A percentile compares a stretch with the other conserved stretches of the same genome.
Evolutionary conservation across 2,329 filamentous ascomycete genomes (phyloP).

Genomic region (Pestalotiopsis fici): DNA sequence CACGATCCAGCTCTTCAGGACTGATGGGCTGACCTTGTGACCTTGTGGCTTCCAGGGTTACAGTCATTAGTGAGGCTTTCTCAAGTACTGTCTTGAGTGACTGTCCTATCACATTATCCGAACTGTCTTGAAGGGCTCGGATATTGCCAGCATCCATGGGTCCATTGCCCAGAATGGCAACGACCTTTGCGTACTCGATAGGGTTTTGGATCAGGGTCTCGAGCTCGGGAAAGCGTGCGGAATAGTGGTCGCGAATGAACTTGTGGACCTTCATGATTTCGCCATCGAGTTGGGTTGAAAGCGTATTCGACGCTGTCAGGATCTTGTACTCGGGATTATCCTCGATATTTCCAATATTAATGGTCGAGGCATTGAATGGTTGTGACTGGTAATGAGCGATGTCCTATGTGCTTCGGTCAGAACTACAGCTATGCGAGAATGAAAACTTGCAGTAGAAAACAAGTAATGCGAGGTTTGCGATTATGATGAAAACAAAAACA

Average conservation of each 20-base stretch:
- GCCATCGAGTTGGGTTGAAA: conserved; percentile 90
- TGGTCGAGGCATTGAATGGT: conserved; percentile 63
- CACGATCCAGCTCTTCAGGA: conserved; percentile 71
- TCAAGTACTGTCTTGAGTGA: conserved; percentile 82
- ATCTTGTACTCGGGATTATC: conserved; percentile 91
- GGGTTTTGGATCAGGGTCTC: conserved; percentile 89
- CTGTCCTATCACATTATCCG: conserved; percentile 75
- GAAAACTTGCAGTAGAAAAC: conserved; percentile 54
- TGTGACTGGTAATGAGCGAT: conserved; percentile 75
- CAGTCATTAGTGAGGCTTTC: conserved; percentile 90
- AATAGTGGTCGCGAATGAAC: conserved; percentile 95
- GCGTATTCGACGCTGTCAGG: conserved; percentile 82
- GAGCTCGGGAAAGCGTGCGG: conserved; percentile 87
- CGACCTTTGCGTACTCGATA: conserved; percentile 92
- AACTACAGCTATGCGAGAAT: conserved; percentile 57
- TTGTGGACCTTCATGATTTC: conserved; percentile 95
- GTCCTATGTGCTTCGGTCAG: conserved; percentile 74
- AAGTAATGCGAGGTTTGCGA: conserved; percentile 25
- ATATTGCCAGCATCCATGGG: conserved; percentile 82
- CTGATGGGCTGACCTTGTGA: conserved; percentile 80
- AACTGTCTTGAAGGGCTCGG: conserved; percentile 73
- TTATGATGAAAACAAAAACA: conserved; percentile 46
- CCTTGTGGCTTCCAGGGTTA: conserved; percentile 90
- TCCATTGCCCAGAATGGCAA: conserved; percentile 89
- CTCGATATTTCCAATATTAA: conserved; percentile 79